Conservation (phyloP, 306 rosid genomes). For the Prunus campanulata region DNA sequence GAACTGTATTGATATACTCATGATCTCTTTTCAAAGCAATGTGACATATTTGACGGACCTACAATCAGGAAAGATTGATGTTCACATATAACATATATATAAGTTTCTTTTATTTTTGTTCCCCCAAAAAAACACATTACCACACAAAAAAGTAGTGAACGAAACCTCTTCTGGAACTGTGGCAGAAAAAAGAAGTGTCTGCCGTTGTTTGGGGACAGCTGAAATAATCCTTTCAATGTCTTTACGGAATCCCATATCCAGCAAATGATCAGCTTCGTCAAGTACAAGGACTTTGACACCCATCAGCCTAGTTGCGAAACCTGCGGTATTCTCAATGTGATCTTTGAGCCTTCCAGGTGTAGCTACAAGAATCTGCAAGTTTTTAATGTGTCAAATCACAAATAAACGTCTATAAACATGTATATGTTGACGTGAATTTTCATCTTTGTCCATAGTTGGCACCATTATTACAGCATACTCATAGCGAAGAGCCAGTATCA, state of each 20-base stretch:
- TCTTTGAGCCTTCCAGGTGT: conserved; percentile 99
- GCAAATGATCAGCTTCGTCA: conserved; percentile 97
- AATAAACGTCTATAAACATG: not conserved
- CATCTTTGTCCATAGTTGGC: not conserved
- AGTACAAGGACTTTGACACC: conserved; percentile 92
- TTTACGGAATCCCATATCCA: conserved; percentile 97
- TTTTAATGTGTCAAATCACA: conserved; percentile 8
- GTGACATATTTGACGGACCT: conserved; percentile 94
- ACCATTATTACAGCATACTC: not conserved
- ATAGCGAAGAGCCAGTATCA: not conserved
- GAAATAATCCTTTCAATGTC: conserved; percentile 86
- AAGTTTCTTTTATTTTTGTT: not conserved
- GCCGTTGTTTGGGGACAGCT: conserved; percentile 88
- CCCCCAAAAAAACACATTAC: not conserved
- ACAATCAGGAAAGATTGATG: conserved; percentile 23
- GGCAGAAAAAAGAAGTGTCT: conserved; percentile 91
- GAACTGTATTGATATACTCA: conserved; percentile 80
- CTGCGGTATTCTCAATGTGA: conserved; percentile 87
- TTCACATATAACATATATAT: not conserved
- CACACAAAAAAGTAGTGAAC: not conserved
- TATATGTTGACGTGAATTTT: not conserved
- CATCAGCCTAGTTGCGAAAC: conserved; percentile 90
- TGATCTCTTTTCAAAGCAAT: conserved; percentile 90
- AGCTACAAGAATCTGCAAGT: conserved; percentile 90
- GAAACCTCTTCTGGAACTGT: conserved; percentile 87